These are phyloP conservation scores for Termitomyces sp. DNA, from an alignment of 768 basidiomycete genomes.

Conservation along the genomic window DNA sequence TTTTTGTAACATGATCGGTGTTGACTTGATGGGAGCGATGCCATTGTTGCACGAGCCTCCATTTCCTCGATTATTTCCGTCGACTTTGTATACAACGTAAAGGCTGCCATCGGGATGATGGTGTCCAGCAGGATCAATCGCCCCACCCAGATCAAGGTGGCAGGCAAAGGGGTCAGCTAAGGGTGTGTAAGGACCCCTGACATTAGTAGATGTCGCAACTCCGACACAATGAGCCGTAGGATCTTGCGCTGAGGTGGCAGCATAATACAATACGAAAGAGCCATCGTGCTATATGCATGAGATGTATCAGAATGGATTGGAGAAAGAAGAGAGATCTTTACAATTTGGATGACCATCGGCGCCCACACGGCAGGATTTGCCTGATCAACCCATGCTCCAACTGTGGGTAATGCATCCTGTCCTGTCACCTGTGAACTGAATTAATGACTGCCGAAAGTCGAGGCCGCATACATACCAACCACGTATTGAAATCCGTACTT, in stretches of 20 bases:
- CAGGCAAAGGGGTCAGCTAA: constrained; percentile 5
- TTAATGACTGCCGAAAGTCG: not conserved
- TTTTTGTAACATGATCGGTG: constrained; percentile 12
- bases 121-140: constrained; percentile 11
- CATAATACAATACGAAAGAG: constrained; percentile 12
- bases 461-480: constrained; percentile 1
- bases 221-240: constrained; percentile 10
- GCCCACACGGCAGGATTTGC: constrained; percentile 10
- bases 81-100: constrained; percentile 12
- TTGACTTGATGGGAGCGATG: constrained; percentile 10
- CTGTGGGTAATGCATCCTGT: constrained; percentile 6
- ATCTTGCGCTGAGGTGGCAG: constrained; percentile 9
- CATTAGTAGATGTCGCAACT: constrained; percentile 7
- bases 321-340: not conserved
- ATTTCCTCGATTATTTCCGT: constrained; percentile 10
- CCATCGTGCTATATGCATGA: not conserved
- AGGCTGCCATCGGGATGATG: constrained; percentile 12
- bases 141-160: constrained; percentile 10
- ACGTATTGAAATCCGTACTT: constrained; percentile 7
- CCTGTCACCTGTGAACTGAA: constrained; percentile 1
- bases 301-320: not conserved
- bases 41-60: constrained; percentile 13
- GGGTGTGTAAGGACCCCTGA: constrained; percentile 7
- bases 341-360: constrained; percentile 12
- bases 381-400: constrained; percentile 10